Base-by-base conservation (phyloP, 2,329 filamentous ascomycete genomes). In the Aureobasidium sp. region DNA sequence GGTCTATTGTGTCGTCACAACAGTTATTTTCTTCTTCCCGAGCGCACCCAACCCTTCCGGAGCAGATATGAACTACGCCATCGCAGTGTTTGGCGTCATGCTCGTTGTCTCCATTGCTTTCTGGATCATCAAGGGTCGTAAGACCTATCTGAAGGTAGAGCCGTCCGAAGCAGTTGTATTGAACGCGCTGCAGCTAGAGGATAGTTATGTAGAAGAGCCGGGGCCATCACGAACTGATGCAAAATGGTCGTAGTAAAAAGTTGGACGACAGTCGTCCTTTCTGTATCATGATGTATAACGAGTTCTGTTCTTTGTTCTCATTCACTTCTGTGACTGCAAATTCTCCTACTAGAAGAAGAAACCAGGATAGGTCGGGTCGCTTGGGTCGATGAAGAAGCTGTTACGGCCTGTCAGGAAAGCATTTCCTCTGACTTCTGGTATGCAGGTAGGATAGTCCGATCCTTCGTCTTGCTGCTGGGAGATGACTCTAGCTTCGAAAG, bases 41-140 rank as follows among this genome's bases (percentile, higher is more conserved):
- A 70, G 70, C 0, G 63, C 62, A 0, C 81, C 81, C 0, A 76
- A 76, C 63, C 81, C 81, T 0, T 65, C 75, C 0, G 68, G 73
- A 0, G 70, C 71, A n/a, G 79, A 83, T 63, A 83, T 83, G 81
- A 84, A 84, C 69, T 84, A 79, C 67, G 81, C 82, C 6, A 82
- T 83, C 66, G 81, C 78, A 0, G 81, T 83, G 0, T 83, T 84
- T 66, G 81, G 79, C 1, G 75, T 83, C 26, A 82, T 83, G 80
- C 65, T 83, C 57, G 71, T 82, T 2, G 73, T 83, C 8, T 74
- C 80, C 0, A 43, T 82, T 1, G 73, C 70, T 0, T 83, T 83
- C 64, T 84, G 81, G 81, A 71, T 82, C 41, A 57, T 80, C 43
- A 75, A 77, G 66, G 81, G 81, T 1, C 74, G 74, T 5, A 67